These are phyloP conservation scores for Cudoniella acicularis DNA, from an alignment of 495 filamentous ascomycete species.

Conservation along the genomic window DNA sequence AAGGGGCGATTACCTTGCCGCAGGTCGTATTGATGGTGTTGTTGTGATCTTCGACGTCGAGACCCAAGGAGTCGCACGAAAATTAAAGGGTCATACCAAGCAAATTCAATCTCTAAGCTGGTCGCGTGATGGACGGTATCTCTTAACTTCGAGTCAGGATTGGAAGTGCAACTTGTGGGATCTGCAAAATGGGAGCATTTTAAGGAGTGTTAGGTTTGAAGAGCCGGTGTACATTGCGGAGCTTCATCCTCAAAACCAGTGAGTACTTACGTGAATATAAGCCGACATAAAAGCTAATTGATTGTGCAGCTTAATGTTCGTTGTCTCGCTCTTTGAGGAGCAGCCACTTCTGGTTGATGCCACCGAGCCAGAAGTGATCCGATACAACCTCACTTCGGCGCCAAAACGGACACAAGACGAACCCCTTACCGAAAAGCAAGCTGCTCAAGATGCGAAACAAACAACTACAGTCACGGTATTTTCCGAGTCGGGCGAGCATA, in stretches of 20 bases:
- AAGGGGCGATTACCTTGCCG: slow-evolving; percentile 88
- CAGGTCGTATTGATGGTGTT: slow-evolving; percentile 88
- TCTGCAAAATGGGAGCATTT: slow-evolving; percentile 59
- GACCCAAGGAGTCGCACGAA: slow-evolving; percentile 91
- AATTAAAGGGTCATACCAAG: slow-evolving; percentile 84
- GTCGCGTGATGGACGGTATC: slow-evolving; percentile 85
- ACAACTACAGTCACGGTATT: slow-evolving; percentile 90
- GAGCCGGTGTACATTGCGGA: slow-evolving; percentile 94
- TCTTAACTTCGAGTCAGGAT: slow-evolving; percentile 92
- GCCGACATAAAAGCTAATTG: not conserved
- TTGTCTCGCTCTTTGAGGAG: slow-evolving; percentile 88
- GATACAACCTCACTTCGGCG: slow-evolving; percentile 74
- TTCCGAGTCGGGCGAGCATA: slow-evolving; percentile 76
- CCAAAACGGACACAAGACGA: slow-evolving; percentile 67
- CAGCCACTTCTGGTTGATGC: slow-evolving; percentile 84
- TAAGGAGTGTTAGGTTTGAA: slow-evolving; percentile 76
- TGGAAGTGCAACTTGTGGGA: slow-evolving; percentile 98
- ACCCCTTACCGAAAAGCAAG: slow-evolving; percentile 71
- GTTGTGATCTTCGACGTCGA: slow-evolving; percentile 96
- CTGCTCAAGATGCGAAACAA: slow-evolving; percentile 87
- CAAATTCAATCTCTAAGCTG: slow-evolving; percentile 92
- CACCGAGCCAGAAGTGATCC: slow-evolving; percentile 57
- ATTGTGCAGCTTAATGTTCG: slow-evolving; percentile 64
- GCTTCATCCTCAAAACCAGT: slow-evolving; percentile 90
- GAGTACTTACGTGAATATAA: slow-evolving; percentile 27